Evolutionary conservation across 768 basidiomycete genomes (phyloP), one percentile per base, ranked within the genome.

Genomic region (Trametes cubensis): DNA sequence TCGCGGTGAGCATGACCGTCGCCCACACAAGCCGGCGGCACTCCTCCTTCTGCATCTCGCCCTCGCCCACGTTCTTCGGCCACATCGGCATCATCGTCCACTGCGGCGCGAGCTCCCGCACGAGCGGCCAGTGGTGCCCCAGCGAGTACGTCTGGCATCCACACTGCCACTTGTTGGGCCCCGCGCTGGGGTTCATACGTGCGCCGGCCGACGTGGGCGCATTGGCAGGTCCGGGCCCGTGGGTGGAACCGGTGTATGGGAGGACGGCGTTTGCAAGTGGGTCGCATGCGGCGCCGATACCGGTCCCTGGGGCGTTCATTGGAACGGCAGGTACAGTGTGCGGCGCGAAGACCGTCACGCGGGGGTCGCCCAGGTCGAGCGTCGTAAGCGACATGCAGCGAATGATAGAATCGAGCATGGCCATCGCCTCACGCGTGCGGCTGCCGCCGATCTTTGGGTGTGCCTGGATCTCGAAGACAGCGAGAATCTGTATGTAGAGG

Each of bases 1-100:
- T 86, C 13, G 88, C 86, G 13, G 83, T 77, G 18, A 90, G 78
- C 50, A 80, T 76, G 72, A 90, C 78, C 2, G 84, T 74, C 67
- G 85, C 88, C 90, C 90, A 92, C 62, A 87, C 88, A 21, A 90
- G 72, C 38, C 89, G 77, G 25, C 90, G 83, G 67, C 84, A 86
- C 47, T 85, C 85, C 69, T 92, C 90, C 72, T 84, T 87, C 45
- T 80, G 76, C 61, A 89, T 81, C 63, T 90, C 89, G 7, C 74
- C 80, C 45, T 84, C 60, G 23, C 46, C n/a, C 44, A 38, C 85
- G 10, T 76, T 70, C 39, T 73, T 67, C 52, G 81, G 78, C 88
- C 88, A 91, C 14, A 82, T 85, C 0, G 88, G 84, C 6, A 88
- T 85, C 51, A 79, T 75, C 6, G 79, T 71, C 88, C 88, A 90